Evolutionary conservation across 2,329 filamentous ascomycete genomes (phyloP).

Genomic region (Aspergillus caelatus): DNA sequence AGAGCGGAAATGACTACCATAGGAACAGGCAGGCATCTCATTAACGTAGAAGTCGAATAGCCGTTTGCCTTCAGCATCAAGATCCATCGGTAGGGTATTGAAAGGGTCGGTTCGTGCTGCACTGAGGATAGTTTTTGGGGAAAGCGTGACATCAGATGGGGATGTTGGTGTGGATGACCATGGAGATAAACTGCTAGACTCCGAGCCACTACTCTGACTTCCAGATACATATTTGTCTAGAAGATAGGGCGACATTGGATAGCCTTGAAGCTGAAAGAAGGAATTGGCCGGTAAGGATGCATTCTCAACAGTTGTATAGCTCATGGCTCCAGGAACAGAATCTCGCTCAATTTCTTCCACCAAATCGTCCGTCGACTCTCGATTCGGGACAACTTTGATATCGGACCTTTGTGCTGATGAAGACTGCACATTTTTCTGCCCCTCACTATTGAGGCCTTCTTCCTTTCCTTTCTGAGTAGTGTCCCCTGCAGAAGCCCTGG

Average conservation of each 20-base stretch:
- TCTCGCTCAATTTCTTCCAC: conserved; percentile 8
- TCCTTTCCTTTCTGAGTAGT: background rate
- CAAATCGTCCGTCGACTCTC: background rate
- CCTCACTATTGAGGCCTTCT: background rate
- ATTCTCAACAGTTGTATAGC: background rate
- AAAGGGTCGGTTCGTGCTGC: conserved; percentile 44
- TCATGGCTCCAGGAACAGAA: background rate
- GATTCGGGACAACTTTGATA: background rate
- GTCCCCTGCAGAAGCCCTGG: background rate
- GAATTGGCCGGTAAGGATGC: background rate
- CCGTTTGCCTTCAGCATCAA: conserved; percentile 34
- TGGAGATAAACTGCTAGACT: conserved; percentile 15
- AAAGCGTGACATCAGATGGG: conserved; percentile 21
- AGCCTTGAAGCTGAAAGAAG: background rate
- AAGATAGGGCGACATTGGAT: conserved; percentile 3
- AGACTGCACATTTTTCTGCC: background rate
- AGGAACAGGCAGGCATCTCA: conserved; percentile 43
- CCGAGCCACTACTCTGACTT: conserved; percentile 14
- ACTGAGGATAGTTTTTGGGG: conserved; percentile 37
- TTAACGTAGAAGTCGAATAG: conserved; percentile 47
- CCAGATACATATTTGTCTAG: conserved; percentile 7
- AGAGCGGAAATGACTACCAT: conserved; percentile 39
- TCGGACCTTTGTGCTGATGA: background rate
- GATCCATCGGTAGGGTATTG: conserved; percentile 36
- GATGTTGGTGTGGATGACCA: conserved; percentile 21